Evolutionary conservation across 306 rosid genomes (phyloP).

Genomic region (Vicia villosa): DNA sequence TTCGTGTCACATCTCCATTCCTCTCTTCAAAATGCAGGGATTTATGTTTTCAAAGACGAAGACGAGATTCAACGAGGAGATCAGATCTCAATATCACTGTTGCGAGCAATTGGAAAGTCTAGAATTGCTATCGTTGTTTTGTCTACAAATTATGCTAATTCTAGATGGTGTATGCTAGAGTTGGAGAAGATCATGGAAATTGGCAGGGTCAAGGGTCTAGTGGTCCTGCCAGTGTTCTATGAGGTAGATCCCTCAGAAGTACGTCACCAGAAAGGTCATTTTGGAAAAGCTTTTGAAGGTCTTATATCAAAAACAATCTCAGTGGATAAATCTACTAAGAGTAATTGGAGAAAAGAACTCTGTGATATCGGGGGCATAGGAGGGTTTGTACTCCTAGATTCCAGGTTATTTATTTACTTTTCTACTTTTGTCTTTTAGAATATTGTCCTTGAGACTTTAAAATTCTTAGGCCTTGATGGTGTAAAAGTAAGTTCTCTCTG

Average conservation of each 20-base stretch:
- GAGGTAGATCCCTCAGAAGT: slow-evolving; percentile 13
- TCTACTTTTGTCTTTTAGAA: not conserved
- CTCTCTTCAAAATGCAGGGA: slow-evolving; percentile 2
- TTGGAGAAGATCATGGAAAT: slow-evolving; percentile 16
- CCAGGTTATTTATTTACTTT: not conserved
- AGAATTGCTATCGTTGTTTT: slow-evolving; percentile 26
- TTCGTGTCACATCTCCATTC: not conserved
- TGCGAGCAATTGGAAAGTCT: not conserved
- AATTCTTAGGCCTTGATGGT: not conserved
- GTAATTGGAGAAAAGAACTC: not conserved
- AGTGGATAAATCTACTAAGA: not conserved
- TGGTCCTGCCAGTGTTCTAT: slow-evolving; percentile 6
- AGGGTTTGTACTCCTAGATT: not conserved
- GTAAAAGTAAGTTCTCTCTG: too few relatives aligned
- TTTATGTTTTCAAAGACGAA: not conserved
- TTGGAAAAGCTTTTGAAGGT: not conserved
- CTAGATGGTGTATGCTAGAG: slow-evolving; percentile 35
- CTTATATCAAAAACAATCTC: not conserved
- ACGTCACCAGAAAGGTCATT: not conserved
- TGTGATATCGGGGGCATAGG: not conserved
- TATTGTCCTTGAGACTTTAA: not conserved
- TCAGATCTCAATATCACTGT: not conserved
- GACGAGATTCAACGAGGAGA: slow-evolving; percentile 14
- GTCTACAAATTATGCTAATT: slow-evolving; percentile 26
- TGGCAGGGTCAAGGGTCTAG: not conserved